Conservation (phyloP, 441 rosid genomes). For the Metrosideros polymorpha region DNA sequence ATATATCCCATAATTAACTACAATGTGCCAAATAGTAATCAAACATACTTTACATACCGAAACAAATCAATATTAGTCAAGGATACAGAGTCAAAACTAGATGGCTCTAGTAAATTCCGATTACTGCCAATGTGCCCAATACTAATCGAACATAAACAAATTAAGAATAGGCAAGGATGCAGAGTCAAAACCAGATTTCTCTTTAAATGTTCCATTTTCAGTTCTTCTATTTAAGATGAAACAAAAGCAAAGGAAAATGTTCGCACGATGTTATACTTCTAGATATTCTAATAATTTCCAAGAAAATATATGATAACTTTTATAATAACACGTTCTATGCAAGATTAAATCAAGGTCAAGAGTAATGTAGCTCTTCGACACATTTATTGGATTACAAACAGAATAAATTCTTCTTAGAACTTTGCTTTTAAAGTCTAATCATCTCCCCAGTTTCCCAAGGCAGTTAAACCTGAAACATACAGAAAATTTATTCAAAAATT, state of each 20-base stretch:
- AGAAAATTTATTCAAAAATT: not conserved
- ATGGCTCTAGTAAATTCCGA: not conserved
- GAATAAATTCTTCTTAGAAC: not conserved
- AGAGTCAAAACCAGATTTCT: not conserved
- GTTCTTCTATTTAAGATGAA: not conserved
- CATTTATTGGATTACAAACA: not conserved
- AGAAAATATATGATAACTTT: too few species aligned
- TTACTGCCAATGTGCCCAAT: not conserved
- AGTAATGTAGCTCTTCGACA: not conserved
- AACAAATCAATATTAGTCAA: not conserved
- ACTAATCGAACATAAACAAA: not conserved
- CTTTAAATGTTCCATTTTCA: not conserved
- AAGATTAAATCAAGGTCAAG: not conserved
- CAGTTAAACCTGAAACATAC: not conserved
- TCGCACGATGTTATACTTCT: not conserved
- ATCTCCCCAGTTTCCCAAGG: not conserved
- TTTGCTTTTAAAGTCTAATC: not conserved
- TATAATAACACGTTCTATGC: not conserved
- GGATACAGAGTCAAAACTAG: not conserved
- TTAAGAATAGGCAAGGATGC: not conserved
- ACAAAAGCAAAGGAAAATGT: not conserved
- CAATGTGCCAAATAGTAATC: not conserved
- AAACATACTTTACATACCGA: not conserved
- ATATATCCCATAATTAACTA: not conserved
- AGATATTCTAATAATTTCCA: not conserved